Evolutionary conservation across 495 filamentous ascomycete genomes (phyloP).

Genomic region (Xylaria scruposa): DNA sequence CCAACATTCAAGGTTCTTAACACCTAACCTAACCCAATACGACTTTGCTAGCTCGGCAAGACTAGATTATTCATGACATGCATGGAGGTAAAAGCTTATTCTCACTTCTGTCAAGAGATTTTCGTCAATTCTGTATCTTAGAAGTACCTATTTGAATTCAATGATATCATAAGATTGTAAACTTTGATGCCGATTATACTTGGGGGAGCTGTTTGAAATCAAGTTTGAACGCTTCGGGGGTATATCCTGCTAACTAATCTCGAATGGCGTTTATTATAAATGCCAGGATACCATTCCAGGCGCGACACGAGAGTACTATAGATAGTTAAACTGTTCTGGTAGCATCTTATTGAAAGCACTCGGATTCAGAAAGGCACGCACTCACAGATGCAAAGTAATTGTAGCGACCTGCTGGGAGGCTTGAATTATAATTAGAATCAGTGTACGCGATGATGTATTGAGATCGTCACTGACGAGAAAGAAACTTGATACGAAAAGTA

Average conservation of each 20-base stretch:
- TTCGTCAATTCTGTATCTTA: neutral
- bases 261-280: no score
- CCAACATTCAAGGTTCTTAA: neutral
- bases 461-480: neutral
- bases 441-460: neutral
- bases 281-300: no score
- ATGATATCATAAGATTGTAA: no score
- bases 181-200: no score
- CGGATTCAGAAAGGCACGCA: neutral
- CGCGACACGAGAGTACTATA: no score
- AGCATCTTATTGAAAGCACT: no score
- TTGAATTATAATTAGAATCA: neutral
- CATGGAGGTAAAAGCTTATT: neutral
- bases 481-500: neutral
- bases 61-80: neutral
- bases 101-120: neutral
- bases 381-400: neutral
- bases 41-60: neutral
- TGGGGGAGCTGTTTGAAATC: neutral
- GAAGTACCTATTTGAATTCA: no score
- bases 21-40: slow-evolving; percentile 12
- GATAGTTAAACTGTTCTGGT: no score
- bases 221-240: neutral
- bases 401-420: no score
- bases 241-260: neutral